These are phyloP conservation scores for Colletotrichum navitas DNA, from an alignment of 2,329 filamentous ascomycete genomes.

Conservation along the genomic window DNA sequence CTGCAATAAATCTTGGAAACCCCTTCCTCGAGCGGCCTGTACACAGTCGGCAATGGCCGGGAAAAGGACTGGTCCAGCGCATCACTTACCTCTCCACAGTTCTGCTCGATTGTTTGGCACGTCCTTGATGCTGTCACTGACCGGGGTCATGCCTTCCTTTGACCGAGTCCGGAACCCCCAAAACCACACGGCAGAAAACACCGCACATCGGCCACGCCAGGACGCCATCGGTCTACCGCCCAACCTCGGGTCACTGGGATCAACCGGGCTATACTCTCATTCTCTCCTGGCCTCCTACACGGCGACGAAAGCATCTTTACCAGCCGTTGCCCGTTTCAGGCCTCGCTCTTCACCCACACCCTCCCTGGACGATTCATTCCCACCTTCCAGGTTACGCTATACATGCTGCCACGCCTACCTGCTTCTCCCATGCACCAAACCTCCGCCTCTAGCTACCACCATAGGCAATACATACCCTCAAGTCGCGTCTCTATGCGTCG, in stretches of 20 bases:
- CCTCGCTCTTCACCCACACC: too few relatives aligned
- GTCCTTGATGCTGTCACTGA: neutral
- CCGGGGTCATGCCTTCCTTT: slow-evolving; percentile 13
- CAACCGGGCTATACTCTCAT: too few relatives aligned
- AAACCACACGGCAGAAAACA: slow-evolving; percentile 47
- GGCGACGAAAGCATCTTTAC: too few relatives aligned
- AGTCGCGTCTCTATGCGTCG: slow-evolving; percentile 24
- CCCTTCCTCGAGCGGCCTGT: slow-evolving; percentile 28
- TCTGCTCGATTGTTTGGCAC: slow-evolving; percentile 14
- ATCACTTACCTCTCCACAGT: slow-evolving; percentile 27
- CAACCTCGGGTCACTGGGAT: too few relatives aligned
- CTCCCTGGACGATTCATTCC: too few relatives aligned
- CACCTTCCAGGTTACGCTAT: too few relatives aligned
- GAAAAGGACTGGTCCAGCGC: slow-evolving; percentile 35
- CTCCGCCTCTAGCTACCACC: slow-evolving; percentile 14
- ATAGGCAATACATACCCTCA: slow-evolving; percentile 15
- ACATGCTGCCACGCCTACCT: too few relatives aligned
- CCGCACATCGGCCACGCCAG: slow-evolving; percentile 38
- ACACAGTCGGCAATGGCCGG: slow-evolving; percentile 26
- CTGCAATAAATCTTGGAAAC: slow-evolving; percentile 36
- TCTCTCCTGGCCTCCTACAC: too few relatives aligned
- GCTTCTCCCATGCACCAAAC: too few relatives aligned
- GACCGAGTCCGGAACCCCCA: neutral
- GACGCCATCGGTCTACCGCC: slow-evolving; percentile 8
- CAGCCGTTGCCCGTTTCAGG: too few relatives aligned